phyloP scores from a whole-genome alignment of 108 stramenopile species.

The Cylindrotheca fusiformis region DNA sequence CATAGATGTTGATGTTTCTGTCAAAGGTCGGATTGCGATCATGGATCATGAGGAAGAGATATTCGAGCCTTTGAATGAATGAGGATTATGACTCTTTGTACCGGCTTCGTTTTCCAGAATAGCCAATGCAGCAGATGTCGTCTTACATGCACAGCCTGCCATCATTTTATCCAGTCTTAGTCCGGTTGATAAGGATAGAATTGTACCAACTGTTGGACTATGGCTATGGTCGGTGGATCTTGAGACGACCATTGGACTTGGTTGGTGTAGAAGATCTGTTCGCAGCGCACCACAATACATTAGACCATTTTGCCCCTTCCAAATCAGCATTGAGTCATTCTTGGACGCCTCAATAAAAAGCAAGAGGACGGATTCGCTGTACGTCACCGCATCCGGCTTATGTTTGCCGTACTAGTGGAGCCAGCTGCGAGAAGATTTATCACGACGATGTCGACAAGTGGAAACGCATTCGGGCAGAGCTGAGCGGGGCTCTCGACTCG shows the following conservation, averaged over 20 bases:
- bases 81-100: conserved; percentile 27
- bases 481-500: no score
- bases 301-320: background rate
- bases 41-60: conserved; percentile 36
- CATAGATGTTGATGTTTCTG: conserved; percentile 30
- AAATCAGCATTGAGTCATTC: background rate
- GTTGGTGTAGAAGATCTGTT: conserved; percentile 13
- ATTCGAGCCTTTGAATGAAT: conserved; percentile 6
- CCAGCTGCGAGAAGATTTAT: background rate
- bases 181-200: conserved; percentile 48
- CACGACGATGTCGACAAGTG: conserved; percentile 40
- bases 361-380: no score
- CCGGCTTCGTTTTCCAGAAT: conserved; percentile 28
- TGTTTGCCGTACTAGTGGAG: background rate
- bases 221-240: conserved; percentile 41
- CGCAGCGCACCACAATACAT: background rate
- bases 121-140: conserved; percentile 37
- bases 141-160: conserved; percentile 49
- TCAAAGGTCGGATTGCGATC: conserved; percentile 46
- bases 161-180: conserved; percentile 43
- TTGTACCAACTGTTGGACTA: conserved; percentile 27
- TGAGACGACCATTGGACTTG: conserved; percentile 46
- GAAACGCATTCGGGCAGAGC: conserved; percentile 51
- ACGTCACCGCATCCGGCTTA: no score
- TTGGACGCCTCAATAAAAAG: no score